Evolutionary conservation across 495 filamentous ascomycete species (phyloP).

Genomic region (Podospora comata): DNA sequence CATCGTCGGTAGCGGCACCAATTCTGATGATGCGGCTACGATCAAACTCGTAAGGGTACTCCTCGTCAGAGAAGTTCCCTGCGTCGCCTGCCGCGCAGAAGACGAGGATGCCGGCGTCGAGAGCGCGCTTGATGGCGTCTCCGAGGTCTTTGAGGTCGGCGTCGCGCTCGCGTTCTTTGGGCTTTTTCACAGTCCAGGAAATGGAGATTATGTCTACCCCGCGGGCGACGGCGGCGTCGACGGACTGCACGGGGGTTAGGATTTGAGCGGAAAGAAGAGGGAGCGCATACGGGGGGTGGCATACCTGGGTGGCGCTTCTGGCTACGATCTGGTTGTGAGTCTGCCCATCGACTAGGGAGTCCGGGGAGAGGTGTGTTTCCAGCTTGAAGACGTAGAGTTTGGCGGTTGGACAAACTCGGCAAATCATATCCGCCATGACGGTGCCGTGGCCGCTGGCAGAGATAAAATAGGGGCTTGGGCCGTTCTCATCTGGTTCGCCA

Average conservation of each 20-base stretch:
- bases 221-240: conserved; percentile 14
- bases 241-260: background rate
- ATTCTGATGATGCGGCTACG: conserved; percentile 10
- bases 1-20: conserved; percentile 16
- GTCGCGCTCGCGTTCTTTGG: conserved; percentile 10
- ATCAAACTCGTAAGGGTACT: background rate
- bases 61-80: background rate
- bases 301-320: conserved; percentile 11
- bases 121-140: conserved; percentile 7
- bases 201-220: conserved; percentile 22
- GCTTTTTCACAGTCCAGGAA: conserved; percentile 17
- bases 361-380: background rate
- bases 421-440: conserved; percentile 13
- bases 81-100: conserved; percentile 20
- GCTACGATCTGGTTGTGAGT: background rate
- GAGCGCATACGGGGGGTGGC: background rate
- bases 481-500: background rate
- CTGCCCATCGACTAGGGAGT: background rate
- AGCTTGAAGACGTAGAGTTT: conserved; percentile 9
- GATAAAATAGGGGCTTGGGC: conserved; percentile 1
- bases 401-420: conserved; percentile 3
- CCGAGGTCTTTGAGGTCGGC: conserved; percentile 8
- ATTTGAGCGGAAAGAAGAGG: background rate
- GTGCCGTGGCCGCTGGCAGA: conserved; percentile 11
- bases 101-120: conserved; percentile 4